Base-by-base conservation (phyloP, 495 filamentous ascomycete genomes). In the Aspergillus biplanus region DNA sequence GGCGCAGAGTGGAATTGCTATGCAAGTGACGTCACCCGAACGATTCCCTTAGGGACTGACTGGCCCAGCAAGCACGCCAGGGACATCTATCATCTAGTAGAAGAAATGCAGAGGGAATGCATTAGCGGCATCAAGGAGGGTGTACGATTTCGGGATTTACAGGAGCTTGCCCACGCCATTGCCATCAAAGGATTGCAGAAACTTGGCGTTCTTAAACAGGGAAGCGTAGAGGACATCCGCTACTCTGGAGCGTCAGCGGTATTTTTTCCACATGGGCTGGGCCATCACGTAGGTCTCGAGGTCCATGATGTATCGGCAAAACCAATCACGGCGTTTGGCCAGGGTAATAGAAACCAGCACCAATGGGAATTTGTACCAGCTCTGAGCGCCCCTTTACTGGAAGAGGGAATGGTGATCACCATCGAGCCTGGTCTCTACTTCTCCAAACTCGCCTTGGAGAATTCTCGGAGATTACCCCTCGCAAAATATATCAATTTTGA, bases 361-460 rank as follows among this genome's bases (percentile, higher is more conserved):
- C 42, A 56, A 11, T 65, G 33, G 59, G 65, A 47, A 53, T 58
- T 77, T 46, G 68, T 66, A 12, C 62, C 73, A 13, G 42, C 57
- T 5, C 34, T 52, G 11, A 56, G 56, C n/a, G 70, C 70, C 7
- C 79, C 82, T 56, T 67, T 71, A 54, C 72, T 96, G 56, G 80
- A 86, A 63, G 81, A 86, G 59, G 84, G 86, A 21, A 92, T 93
- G 88, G 84, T 96, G 15, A 85, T 97, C 15, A 96, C 92, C 0
- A 83, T 98, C 49, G 92, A 97, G 73, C 92, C 93, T 9, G 94
- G 94, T 27, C 85, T 98, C 73, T 92, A 92, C 75, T 99, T 98
- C 69, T 96, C 92, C 69, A 80, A 85, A 11, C 91, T 93, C 67
- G 96, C 96, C 56, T 88, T 99, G 59, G 86, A 87, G 35, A 91